Conservation (phyloP, 257 asterid species). For the Solanum ahanhuiri region DNA sequence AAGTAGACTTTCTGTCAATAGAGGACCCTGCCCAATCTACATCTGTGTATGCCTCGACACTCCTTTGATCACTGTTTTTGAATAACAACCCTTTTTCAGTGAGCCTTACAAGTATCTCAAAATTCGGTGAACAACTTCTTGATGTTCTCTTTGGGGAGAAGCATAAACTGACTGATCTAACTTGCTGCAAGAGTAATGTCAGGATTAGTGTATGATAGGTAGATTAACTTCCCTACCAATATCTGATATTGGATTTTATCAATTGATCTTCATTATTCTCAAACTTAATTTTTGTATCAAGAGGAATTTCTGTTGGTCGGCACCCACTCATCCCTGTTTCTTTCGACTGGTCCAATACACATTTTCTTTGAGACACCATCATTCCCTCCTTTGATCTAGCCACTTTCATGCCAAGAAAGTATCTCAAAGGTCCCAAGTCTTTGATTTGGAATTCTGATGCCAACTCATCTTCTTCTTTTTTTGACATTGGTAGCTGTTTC, state of each 20-base stretch:
- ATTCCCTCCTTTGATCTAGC: too few relatives aligned
- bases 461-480: too few relatives aligned
- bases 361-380: too few relatives aligned
- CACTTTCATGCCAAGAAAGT: too few relatives aligned
- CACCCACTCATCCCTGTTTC: not conserved
- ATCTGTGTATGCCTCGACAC: not conserved
- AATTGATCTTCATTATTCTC: not conserved
- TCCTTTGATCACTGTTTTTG: not conserved
- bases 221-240: not conserved
- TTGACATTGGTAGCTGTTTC: too few relatives aligned
- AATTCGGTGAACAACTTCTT: too few relatives aligned
- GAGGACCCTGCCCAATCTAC: not conserved
- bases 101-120: not conserved
- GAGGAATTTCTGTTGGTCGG: not conserved
- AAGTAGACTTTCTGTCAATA: not conserved
- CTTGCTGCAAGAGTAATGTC: not conserved
- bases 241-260: not conserved
- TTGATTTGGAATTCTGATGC: too few relatives aligned
- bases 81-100: not conserved
- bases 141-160: too few relatives aligned
- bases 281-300: not conserved
- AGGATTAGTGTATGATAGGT: not conserved
- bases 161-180: too few relatives aligned
- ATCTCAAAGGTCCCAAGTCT: too few relatives aligned
- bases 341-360: too few relatives aligned